Base-by-base conservation (phyloP, 1,284 basidiomycete genomes). In the Exobasidium rhododendri region DNA sequence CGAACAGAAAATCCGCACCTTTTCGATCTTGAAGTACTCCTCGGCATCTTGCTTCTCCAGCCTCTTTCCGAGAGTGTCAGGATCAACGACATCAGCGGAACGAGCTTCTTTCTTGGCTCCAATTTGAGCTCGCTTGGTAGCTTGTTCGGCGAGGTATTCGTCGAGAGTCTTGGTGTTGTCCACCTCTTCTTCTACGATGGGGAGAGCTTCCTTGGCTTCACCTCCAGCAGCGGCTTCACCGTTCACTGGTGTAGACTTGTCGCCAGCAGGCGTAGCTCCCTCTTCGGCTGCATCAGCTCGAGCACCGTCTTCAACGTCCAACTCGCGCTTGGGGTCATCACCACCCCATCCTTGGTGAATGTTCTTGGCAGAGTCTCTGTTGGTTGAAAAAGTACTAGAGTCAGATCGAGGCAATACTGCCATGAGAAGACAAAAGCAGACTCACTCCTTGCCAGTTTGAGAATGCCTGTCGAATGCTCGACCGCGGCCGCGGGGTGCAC, bases 301-400 rank as follows among this genome's bases (percentile, higher is more conserved):
- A 68, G 86, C 89, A 63, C 84, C 86, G 74, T 88, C 83, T 81
- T 94, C 92, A 50, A 83, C 84, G 81, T 88, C 88, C 75, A 88
- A 83, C 81, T 92, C 91, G 44, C 87, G 80, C 70, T 83, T 84
- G 74, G 88, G 90, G 75, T 93, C 90, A 73, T 91, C 89, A 63
- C 89, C 90, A 68, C 92, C 92, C 92, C 92, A 96, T 68, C 88
- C 89, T 80, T 92, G 89, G 80, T 90, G 88, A 71, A 93, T 82
- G 83, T 90, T 90, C 86, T 96, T 96, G 73, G 92, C 89, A 49
- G 89, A 88, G 82, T 96, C 92, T 80, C 35, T 40, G 7, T 40
- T 88, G 91, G 71, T 61, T 65, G 17, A 26, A 56, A 10, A 30
- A 11, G 32, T 47, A 3, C 28, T 4, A 24, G 35, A n/a, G 2